These are phyloP conservation scores for Vigna radiata DNA, from an alignment of 306 rosid species.

Conservation along the genomic window DNA sequence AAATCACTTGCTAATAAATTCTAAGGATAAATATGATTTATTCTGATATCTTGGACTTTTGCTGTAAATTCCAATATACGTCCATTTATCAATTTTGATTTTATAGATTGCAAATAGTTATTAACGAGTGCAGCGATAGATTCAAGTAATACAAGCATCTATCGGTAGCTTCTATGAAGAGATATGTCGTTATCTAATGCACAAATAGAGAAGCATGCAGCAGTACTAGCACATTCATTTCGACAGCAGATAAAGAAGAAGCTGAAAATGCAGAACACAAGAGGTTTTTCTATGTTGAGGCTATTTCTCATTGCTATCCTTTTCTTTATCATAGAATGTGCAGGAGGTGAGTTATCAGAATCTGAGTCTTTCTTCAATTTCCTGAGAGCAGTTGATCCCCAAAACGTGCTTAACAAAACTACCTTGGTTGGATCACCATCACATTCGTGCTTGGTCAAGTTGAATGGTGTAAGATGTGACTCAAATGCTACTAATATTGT, in stretches of 20 bases:
- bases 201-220: constrained; percentile 31
- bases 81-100: neutral
- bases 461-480: constrained; percentile 46
- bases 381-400: constrained; percentile 44
- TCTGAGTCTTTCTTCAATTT: constrained; percentile 49
- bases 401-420: constrained; percentile 52
- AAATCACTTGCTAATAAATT: neutral
- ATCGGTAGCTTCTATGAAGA: constrained; percentile 37
- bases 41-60: neutral
- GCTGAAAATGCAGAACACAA: constrained; percentile 41
- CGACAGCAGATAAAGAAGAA: neutral
- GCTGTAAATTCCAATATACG: neutral
- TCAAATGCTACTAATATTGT: constrained; percentile 42
- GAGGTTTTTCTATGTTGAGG: constrained; percentile 28
- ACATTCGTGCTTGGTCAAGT: constrained; percentile 46
- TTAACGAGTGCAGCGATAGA: constrained; percentile 31
- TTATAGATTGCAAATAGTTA: constrained; percentile 49
- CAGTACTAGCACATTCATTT: neutral
- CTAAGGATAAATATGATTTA: neutral
- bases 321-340: constrained; percentile 26
- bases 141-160: constrained; percentile 37
- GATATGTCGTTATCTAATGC: constrained; percentile 48
- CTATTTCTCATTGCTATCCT: constrained; percentile 14
- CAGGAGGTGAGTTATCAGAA: constrained; percentile 48
- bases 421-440: constrained; percentile 27